phyloP scores from a whole-genome alignment of 2,329 filamentous ascomycete species.

The Colletotrichum echinochloae region DNA sequence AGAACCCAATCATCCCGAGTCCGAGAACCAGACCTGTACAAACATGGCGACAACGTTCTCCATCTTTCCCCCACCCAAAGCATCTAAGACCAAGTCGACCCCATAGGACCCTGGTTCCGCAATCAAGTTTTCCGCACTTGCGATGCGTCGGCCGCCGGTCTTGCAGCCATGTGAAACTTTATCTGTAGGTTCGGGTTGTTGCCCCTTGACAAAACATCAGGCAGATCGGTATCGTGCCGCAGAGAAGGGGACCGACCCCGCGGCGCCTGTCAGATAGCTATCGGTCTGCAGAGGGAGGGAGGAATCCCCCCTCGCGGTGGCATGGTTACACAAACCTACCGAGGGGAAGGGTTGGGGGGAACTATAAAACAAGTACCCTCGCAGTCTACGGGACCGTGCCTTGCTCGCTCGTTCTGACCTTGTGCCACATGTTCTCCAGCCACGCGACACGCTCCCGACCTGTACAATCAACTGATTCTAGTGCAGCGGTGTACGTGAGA shows the following conservation, averaged over 20 bases:
- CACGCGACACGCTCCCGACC: not conserved
- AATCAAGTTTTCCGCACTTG: not conserved
- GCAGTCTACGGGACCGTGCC: not conserved
- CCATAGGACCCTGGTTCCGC: not conserved
- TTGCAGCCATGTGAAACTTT: constrained; percentile 12
- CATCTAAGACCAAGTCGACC: too few relatives aligned
- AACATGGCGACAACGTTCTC: too few relatives aligned
- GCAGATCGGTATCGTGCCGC: not conserved
- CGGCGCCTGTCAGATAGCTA: not conserved
- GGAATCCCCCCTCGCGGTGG: not conserved
- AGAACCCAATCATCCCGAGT: too few relatives aligned
- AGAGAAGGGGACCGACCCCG: not conserved
- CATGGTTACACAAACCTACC: not conserved
- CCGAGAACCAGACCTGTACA: too few relatives aligned
- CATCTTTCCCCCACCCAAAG: too few relatives aligned
- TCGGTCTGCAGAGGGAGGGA: not conserved
- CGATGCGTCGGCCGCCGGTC: not conserved
- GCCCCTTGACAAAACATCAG: not conserved
- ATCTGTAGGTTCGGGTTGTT: not conserved
- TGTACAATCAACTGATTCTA: too few relatives aligned
- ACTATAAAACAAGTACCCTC: constrained; percentile 15
- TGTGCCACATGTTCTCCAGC: not conserved
- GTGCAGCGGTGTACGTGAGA: not conserved
- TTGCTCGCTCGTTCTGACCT: not conserved
- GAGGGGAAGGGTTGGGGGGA: not conserved